Evolutionary conservation across 2,329 filamentous ascomycete genomes (phyloP).

Genomic region (Aspergillus flavus): DNA sequence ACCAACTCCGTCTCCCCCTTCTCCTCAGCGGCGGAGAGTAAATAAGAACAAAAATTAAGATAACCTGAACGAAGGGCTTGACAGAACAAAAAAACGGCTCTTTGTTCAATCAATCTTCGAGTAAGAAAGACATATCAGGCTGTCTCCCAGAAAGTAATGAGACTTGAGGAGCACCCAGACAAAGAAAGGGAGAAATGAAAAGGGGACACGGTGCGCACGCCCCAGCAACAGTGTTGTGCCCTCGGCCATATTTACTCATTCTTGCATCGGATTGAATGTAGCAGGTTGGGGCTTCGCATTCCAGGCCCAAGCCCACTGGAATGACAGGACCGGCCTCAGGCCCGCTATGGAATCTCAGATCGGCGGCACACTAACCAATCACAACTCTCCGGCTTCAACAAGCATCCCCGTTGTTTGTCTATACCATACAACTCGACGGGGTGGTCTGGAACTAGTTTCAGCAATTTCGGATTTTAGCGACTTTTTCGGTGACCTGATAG

Average conservation of each 20-base stretch:
- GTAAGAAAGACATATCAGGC: neutral
- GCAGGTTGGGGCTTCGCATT: neutral
- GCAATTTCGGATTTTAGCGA: neutral
- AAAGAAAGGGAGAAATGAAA: neutral
- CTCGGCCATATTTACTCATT: neutral
- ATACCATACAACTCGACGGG: neutral
- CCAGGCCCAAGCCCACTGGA: neutral
- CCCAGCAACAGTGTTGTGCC: neutral
- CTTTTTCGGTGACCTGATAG: neutral
- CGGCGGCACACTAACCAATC: neutral
- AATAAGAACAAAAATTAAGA: neutral
- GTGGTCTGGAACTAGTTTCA: neutral
- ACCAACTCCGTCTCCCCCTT: neutral
- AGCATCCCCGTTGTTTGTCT: neutral
- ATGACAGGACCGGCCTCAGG: neutral
- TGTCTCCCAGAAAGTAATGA: neutral
- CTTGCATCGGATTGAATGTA: neutral
- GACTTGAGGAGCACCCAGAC: neutral
- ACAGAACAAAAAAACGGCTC: neutral
- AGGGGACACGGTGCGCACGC: neutral
- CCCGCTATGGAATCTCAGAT: conserved; percentile 1
- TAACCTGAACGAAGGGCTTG: neutral
- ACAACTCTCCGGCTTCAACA: neutral
- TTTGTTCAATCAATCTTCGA: neutral
- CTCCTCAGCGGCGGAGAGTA: neutral